A percentile compares a stretch with the other conserved stretches of the same genome.
phyloP scores from a whole-genome alignment of 257 asterid genomes.

The Cynanchum wilfordii region DNA sequence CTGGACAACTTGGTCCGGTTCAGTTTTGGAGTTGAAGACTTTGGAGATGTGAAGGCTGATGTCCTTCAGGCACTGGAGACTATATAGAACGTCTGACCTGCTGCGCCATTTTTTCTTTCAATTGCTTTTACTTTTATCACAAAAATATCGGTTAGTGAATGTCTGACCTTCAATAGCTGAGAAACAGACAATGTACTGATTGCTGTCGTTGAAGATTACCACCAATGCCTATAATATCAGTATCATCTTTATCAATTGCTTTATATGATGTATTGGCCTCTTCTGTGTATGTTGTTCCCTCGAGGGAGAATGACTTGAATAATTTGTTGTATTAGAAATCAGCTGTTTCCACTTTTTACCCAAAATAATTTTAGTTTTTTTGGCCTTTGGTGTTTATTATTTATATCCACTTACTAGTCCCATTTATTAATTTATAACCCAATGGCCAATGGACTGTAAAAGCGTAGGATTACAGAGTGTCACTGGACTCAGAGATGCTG shows the following conservation, averaged over 20 bases:
- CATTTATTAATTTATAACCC: no score
- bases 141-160: neutral
- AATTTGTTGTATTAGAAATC: neutral
- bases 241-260: neutral
- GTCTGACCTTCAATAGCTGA: neutral
- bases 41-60: slow-evolving; percentile 74
- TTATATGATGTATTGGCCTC: neutral
- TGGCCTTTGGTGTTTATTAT: no score
- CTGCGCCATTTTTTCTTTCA: slow-evolving; percentile 3
- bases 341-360: neutral
- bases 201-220: neutral
- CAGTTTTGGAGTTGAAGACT: slow-evolving; percentile 91
- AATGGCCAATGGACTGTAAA: no score
- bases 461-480: no score
- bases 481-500: no score
- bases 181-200: neutral
- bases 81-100: slow-evolving; percentile 32
- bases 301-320: neutral
- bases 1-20: slow-evolving; percentile 89
- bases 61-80: slow-evolving; percentile 80
- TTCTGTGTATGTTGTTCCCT: neutral
- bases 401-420: no score
- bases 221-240: neutral
- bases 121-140: neutral
- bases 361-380: no score